Conservation (phyloP, 2,329 filamentous ascomycete genomes). For the Aspergillus sp. region DNA sequence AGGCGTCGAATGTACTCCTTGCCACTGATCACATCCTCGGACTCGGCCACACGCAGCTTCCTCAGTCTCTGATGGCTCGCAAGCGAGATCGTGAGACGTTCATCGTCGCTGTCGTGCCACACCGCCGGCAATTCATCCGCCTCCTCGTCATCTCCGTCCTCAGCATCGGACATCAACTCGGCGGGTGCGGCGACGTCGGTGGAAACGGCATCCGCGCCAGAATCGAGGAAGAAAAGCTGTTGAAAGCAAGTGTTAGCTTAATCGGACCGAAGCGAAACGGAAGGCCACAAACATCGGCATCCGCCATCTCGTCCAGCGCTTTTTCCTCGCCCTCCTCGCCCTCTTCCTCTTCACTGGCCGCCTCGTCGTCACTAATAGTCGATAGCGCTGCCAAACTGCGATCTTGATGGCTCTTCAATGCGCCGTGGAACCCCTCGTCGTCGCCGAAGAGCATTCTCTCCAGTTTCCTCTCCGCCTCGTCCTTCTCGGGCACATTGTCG, state of each 20-base stretch:
- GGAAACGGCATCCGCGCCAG: conserved; percentile 51
- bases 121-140: conserved; percentile 35
- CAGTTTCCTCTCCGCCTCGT: conserved; percentile 79
- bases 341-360: conserved; percentile 21
- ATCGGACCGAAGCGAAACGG: conserved; percentile 1
- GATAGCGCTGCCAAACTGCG: conserved; percentile 42
- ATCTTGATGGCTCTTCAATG: conserved; percentile 61
- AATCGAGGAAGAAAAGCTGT: conserved; percentile 78
- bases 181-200: conserved; percentile 31
- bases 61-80: conserved; percentile 72
- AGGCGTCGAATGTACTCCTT: conserved; percentile 80
- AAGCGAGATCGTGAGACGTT: conserved; percentile 79
- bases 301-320: conserved; percentile 65
- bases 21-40: conserved; percentile 82
- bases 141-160: conserved; percentile 33
- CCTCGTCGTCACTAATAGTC: conserved; percentile 30
- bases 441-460: conserved; percentile 89
- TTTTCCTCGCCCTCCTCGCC: conserved; percentile 49
- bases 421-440: conserved; percentile 74
- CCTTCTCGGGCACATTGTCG: conserved; percentile 59
- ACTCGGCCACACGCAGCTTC: conserved; percentile 77
- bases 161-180: conserved; percentile 39
- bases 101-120: conserved; percentile 97
- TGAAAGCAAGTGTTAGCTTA: background rate
- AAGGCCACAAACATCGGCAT: conserved; percentile 62